Conservation (phyloP, 2,329 filamentous ascomycete species). For the Ceratocystis colombiana region DNA sequence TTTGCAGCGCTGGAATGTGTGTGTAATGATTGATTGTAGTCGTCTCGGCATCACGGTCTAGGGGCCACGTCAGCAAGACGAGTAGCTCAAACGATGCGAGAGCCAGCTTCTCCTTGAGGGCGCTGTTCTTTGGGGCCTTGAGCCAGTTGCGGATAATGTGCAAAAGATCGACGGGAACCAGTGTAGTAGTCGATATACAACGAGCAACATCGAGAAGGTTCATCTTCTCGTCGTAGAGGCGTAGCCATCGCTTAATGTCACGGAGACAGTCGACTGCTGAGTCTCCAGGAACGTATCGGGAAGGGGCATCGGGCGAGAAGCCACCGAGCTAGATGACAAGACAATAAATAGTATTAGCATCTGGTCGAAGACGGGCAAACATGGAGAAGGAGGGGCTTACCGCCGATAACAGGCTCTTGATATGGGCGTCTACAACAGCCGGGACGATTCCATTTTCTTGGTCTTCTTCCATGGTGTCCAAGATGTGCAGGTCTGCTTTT, state of each 20-base stretch:
- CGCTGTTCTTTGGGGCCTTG: constrained; percentile 60
- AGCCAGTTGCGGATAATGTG: constrained; percentile 80
- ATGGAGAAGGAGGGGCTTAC: constrained; percentile 44
- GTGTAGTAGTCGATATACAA: constrained; percentile 81
- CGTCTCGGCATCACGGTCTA: constrained; percentile 65
- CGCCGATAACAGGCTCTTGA: constrained; percentile 87
- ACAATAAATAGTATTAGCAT: constrained; percentile 26
- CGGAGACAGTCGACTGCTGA: constrained; percentile 85
- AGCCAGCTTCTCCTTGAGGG: constrained; percentile 66
- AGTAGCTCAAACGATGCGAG: constrained; percentile 83
- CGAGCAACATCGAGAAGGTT: constrained; percentile 92
- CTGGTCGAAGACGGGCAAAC: constrained; percentile 13
- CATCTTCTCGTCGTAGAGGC: constrained; percentile 83
- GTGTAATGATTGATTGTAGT: constrained; percentile 90
- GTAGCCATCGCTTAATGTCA: constrained; percentile 91
- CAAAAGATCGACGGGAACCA: constrained; percentile 81
- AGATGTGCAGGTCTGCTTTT: background rate
- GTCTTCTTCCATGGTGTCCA: constrained; percentile 13
- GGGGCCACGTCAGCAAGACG: constrained; percentile 87
- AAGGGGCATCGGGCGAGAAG: constrained; percentile 65
- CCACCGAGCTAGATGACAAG: constrained; percentile 62
- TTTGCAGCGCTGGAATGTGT: constrained; percentile 78
- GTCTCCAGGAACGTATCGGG: constrained; percentile 80
- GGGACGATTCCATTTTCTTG: constrained; percentile 56
- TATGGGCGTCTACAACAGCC: constrained; percentile 82